Evolutionary conservation across 2,329 filamentous ascomycete genomes (phyloP), one percentile per base, ranked within the genome.

Genomic region (Aschersonia sp.): DNA sequence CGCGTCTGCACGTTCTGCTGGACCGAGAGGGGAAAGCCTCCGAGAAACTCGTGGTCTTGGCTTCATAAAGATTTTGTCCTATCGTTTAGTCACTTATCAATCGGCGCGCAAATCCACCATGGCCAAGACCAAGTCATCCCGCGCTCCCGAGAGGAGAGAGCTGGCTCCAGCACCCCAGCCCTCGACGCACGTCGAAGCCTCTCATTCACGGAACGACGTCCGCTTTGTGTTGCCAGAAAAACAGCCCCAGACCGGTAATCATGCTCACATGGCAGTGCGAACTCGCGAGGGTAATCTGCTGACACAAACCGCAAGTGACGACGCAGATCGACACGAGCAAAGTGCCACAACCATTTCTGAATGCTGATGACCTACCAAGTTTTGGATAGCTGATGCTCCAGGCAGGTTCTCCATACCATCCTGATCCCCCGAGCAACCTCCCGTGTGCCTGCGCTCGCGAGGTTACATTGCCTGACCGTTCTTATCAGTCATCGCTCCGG

Each of bases 331-430:
- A 61, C 45, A 59, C 56, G 12, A 48, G 53, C 5, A 53, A 55
- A 7, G 54, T 58, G 20, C 50, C 60, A 6, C 63, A 66, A 48
- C 64, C 64, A 4, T 66, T 67, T 42, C 53, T 67, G 5, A 58
- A 67, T 40, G 61, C 61, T 7, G 51, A 54, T 28, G 52, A 52
- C 4, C 40, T 60, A n/a, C 50, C 55, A 9, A 47, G 52, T 20
- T 54, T 52, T 53, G 48, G 51, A 42, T 52, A 47, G 45, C 51
- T 46, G 2, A 5, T 41, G 12, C n/a, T n/a, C 9, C 32, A 38
- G 32, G 32, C 12, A 38, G 32, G 7, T 7, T 2, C 32, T 12
- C 7, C 32, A 12, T 20, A 20, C 20, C 20, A 20, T 20, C 20
- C 20, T 20, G 20, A 20, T 20, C 20, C 20, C 20, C 40, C 5